These are phyloP conservation scores for Cordyceps javanica DNA, from an alignment of 2,329 filamentous ascomycete species.

Conservation along the genomic window DNA sequence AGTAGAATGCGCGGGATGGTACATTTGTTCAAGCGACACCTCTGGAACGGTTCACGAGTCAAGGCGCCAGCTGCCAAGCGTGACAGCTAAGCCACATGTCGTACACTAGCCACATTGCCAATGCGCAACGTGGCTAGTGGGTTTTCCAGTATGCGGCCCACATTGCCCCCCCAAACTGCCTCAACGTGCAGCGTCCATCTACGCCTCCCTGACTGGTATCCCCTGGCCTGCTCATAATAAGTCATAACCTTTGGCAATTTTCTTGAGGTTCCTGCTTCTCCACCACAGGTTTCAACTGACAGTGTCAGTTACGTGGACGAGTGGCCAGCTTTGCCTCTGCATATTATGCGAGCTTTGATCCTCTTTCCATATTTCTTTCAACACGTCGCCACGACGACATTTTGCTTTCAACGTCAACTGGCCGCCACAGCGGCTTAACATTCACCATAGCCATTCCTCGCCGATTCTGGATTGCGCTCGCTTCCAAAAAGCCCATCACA, in stretches of 20 bases:
- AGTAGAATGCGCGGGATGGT: neutral
- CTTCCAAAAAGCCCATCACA: slow-evolving; percentile 3
- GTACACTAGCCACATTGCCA: neutral
- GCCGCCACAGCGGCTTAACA: neutral
- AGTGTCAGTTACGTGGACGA: neutral
- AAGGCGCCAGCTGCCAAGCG: neutral
- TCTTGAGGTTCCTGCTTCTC: slow-evolving; percentile 4
- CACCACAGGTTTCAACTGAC: slow-evolving; percentile 5
- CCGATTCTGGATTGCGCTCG: neutral
- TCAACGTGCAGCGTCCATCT: neutral
- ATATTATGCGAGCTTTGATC: neutral
- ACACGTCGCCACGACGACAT: neutral
- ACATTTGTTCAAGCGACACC: neutral
- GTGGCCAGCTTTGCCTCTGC: neutral
- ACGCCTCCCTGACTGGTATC: slow-evolving; percentile 1
- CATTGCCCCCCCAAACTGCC: neutral
- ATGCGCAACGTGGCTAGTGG: neutral
- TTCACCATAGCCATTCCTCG: neutral
- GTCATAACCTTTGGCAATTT: neutral
- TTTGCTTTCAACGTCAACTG: neutral
- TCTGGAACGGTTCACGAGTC: neutral
- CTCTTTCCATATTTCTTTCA: slow-evolving; percentile 1
- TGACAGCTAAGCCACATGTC: neutral
- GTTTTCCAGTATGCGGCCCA: neutral
- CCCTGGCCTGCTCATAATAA: slow-evolving; percentile 3